These are phyloP conservation scores for Colletotrichum sp. DNA, from an alignment of 2,329 filamentous ascomycete species.

Conservation along the genomic window DNA sequence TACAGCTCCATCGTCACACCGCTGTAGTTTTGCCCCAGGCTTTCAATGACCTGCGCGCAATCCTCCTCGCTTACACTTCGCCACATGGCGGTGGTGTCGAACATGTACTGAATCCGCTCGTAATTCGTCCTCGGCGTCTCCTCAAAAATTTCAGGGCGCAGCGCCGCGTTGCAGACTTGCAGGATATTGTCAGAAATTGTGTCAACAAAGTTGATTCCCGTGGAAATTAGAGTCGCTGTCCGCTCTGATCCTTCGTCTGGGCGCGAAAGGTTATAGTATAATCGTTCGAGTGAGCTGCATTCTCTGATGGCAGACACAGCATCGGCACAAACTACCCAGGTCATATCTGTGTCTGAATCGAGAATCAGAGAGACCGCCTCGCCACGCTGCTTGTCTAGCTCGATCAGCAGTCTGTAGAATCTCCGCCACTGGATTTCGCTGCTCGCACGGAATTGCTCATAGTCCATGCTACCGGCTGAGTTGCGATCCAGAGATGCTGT, in stretches of 20 bases:
- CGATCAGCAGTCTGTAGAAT: conserved; percentile 84
- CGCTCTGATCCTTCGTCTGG: conserved; percentile 59
- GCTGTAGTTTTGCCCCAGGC: conserved; percentile 70
- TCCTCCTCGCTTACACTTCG: conserved; percentile 84
- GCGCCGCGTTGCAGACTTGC: conserved; percentile 68
- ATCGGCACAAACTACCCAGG: conserved; percentile 87
- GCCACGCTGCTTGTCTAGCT: conserved; percentile 84
- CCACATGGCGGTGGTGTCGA: conserved; percentile 78
- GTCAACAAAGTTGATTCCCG: conserved; percentile 73
- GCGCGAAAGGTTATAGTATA: conserved; percentile 69
- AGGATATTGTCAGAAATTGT: conserved; percentile 73
- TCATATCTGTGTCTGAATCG: conserved; percentile 72
- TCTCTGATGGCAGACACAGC: conserved; percentile 79
- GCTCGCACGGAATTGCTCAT: conserved; percentile 74
- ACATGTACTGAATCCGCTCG: conserved; percentile 79
- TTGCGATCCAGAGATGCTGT: conserved; percentile 70
- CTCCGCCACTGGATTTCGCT: conserved; percentile 87
- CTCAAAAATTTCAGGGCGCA: conserved; percentile 77
- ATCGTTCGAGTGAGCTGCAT: conserved; percentile 78
- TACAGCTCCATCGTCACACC: conserved; percentile 63
- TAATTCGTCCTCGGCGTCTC: conserved; percentile 72
- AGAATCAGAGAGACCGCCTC: conserved; percentile 81
- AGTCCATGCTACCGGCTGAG: conserved; percentile 71
- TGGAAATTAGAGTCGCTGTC: conserved; percentile 68
- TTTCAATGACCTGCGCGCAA: conserved; percentile 70